These are phyloP conservation scores for Myochromella boudieri DNA, from an alignment of 768 basidiomycete species.

Conservation along the genomic window DNA sequence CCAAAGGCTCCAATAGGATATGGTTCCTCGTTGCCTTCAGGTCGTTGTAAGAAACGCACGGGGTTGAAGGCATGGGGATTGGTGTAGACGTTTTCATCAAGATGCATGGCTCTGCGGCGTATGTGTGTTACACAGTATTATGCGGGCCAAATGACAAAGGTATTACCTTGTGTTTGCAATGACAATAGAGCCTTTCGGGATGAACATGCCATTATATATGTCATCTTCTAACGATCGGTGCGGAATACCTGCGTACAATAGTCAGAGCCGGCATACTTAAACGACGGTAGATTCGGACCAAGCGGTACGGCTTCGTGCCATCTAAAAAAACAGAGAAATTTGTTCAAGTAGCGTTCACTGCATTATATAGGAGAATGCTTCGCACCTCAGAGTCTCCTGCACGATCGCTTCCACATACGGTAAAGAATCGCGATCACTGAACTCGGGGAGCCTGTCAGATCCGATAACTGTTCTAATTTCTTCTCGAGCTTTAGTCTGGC, in stretches of 20 bases:
- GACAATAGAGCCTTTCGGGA: conserved; percentile 12
- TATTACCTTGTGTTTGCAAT: conserved; percentile 15
- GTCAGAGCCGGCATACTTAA: neutral
- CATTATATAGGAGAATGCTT: no score
- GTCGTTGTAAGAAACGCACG: conserved; percentile 33
- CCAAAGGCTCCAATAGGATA: conserved; percentile 19
- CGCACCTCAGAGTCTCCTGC: conserved; percentile 15
- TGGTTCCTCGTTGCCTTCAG: conserved; percentile 15
- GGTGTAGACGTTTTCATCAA: conserved; percentile 35
- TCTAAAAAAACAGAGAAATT: neutral
- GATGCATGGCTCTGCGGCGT: conserved; percentile 34
- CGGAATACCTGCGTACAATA: conserved; percentile 11
- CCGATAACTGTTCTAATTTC: conserved; percentile 30
- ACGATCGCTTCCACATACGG: conserved; percentile 20
- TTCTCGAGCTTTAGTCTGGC: conserved; percentile 24
- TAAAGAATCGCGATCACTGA: conserved; percentile 19
- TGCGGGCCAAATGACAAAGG: neutral
- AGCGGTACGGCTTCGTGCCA: conserved; percentile 19
- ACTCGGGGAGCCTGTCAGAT: conserved; percentile 22
- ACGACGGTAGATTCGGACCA: conserved; percentile 14
- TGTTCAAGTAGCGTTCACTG: neutral
- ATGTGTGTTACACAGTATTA: neutral
- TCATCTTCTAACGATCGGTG: conserved; percentile 30
- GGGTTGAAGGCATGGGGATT: conserved; percentile 41
- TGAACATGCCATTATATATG: conserved; percentile 27